A percentile compares a stretch with the other conserved stretches of the same genome.
These are phyloP conservation scores for Brassica balearica DNA, from an alignment of 441 rosid species.

Conservation along the genomic window DNA sequence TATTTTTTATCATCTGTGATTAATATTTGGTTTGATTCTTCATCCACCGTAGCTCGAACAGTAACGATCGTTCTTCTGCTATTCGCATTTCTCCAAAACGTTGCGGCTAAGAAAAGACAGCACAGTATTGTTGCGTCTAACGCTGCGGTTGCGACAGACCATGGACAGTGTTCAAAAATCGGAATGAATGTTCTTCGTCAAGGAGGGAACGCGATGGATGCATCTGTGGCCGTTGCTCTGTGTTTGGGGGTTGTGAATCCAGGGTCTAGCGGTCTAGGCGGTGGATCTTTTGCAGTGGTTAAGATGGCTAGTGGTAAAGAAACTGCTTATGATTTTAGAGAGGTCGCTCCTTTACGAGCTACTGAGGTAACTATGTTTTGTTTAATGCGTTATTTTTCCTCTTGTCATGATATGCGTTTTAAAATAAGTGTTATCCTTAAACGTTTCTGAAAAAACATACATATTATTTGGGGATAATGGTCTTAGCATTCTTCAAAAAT, in stretches of 20 bases:
- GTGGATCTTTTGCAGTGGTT: conserved; percentile 62
- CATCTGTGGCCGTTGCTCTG: conserved; percentile 56
- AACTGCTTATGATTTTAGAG: conserved; percentile 61
- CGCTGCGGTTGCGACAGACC: conserved; percentile 68
- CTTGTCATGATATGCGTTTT: too few species aligned
- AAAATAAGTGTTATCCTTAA: too few species aligned
- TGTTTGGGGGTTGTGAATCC: conserved; percentile 70
- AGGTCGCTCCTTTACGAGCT: conserved; percentile 60
- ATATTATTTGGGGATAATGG: too few species aligned
- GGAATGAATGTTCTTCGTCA: conserved; percentile 49
- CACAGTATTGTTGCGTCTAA: conserved; percentile 43
- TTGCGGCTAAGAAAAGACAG: conserved; percentile 31
- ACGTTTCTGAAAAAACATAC: too few species aligned
- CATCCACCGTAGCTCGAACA: conserved; percentile 26
- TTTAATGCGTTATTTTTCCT: too few species aligned
- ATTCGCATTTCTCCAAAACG: conserved; percentile 33
- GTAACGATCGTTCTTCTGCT: conserved; percentile 39
- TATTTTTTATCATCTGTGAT: background rate
- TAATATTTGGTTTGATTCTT: conserved; percentile 3
- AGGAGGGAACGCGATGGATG: conserved; percentile 73
- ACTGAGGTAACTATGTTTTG: conserved; percentile 48
- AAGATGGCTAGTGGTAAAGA: conserved; percentile 41
- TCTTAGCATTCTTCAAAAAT: too few species aligned
- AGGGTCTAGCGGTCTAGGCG: conserved; percentile 66
- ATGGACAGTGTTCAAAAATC: conserved; percentile 62